phyloP scores from a whole-genome alignment of 306 rosid genomes.

The Notholithocarpus densiflorus region DNA sequence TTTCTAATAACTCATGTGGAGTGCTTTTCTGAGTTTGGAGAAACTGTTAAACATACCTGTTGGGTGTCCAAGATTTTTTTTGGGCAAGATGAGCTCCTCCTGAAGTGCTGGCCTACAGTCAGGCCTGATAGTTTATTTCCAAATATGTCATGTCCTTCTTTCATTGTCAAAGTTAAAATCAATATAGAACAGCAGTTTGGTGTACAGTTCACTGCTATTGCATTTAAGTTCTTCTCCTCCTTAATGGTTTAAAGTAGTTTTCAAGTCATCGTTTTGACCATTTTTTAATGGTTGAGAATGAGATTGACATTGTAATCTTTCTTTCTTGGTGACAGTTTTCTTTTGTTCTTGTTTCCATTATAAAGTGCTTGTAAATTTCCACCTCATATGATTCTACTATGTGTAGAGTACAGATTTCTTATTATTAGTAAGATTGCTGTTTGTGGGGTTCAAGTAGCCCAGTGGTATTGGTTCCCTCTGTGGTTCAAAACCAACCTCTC shows the following conservation, averaged over 20 bases:
- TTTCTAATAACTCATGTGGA: background rate
- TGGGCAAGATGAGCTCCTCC: background rate
- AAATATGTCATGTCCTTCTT: background rate
- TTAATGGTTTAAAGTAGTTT: background rate
- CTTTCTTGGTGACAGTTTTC: conserved; percentile 9
- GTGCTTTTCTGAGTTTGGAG: background rate
- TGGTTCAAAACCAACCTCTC: too few species aligned
- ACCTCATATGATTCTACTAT: background rate
- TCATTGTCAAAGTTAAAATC: background rate
- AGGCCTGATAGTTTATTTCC: background rate
- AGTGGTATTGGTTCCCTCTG: too few species aligned
- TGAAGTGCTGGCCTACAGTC: background rate
- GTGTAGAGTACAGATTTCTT: background rate
- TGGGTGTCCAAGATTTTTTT: background rate
- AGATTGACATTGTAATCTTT: background rate
- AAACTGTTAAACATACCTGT: background rate
- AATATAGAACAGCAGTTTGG: background rate
- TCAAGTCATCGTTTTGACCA: background rate
- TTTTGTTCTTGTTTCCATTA: background rate
- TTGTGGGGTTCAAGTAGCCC: too few species aligned
- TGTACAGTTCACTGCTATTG: background rate
- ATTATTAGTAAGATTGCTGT: background rate
- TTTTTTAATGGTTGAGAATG: conserved; percentile 15
- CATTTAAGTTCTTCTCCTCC: background rate
- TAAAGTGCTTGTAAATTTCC: background rate